Evolutionary conservation across 2,329 filamentous ascomycete species (phyloP).

Genomic region (Nemania bipapillata): DNA sequence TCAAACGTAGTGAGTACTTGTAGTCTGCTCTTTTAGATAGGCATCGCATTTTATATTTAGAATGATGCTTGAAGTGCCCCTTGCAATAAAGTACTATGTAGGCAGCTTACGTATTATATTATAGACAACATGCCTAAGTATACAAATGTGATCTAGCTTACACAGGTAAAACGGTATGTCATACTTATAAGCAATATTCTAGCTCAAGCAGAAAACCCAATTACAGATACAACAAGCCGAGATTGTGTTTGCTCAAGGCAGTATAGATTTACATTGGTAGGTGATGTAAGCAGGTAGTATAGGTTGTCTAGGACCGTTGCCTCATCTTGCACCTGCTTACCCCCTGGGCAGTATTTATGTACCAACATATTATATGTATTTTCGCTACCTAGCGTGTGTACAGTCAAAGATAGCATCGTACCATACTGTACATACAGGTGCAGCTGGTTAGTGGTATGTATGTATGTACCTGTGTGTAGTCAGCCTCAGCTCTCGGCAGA

Average conservation of each 20-base stretch:
- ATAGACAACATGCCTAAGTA: too few relatives aligned
- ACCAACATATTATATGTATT: not conserved
- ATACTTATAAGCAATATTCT: too few relatives aligned
- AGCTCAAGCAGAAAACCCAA: too few relatives aligned
- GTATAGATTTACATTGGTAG: not conserved
- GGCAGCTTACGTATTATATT: too few relatives aligned
- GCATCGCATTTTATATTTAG: constrained; percentile 5
- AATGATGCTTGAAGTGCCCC: not conserved
- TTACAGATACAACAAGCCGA: too few relatives aligned
- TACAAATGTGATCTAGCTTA: too few relatives aligned
- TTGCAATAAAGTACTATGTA: too few relatives aligned
- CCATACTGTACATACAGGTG: not conserved
- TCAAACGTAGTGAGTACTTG: not conserved
- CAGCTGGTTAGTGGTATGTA: not conserved
- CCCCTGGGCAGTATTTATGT: not conserved
- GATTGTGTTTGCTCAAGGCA: not conserved
- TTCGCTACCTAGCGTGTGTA: not conserved
- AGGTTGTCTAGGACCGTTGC: not conserved
- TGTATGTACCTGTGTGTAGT: too few relatives aligned
- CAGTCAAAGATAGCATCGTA: not conserved
- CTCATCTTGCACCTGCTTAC: not conserved
- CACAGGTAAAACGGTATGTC: too few relatives aligned
- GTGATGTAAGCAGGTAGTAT: not conserved
- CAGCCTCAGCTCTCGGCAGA: constrained; percentile 3
- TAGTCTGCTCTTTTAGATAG: too few relatives aligned